Base-by-base conservation (phyloP, 495 filamentous ascomycete species). In the Peziza echinospora region DNA sequence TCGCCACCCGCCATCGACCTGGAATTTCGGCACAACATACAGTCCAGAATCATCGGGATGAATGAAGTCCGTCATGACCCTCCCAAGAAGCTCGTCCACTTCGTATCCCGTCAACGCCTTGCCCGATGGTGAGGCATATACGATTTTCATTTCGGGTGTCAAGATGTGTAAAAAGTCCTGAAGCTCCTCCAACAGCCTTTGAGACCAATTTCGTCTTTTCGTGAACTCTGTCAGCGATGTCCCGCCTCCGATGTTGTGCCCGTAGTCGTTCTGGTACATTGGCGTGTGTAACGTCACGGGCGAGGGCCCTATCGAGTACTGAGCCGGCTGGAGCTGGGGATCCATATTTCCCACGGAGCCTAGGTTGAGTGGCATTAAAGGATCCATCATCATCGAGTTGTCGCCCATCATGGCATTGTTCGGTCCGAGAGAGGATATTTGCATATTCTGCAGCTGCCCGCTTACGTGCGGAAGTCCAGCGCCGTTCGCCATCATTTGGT, bases 121-220 rank as follows among this genome's bases (percentile, higher is more conserved):
- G 50, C 75, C 70, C 16, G 83, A 91, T 2, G 83, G 82, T 21
- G 86, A 92, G 4, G 77, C 76, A 59, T 92, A 92, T 45, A 76
- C 70, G 46, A 97, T 78, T 46, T 77, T 71, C 19, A 87, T 84
- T 53, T 89, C 75, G 5, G 82, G 72, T 30, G 81, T 84, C 26
- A 96, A 71, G 30, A 97, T 81, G 49, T 93, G 76, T 23, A 93
- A 62, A 51, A 94, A 73, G 60, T 94, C 89, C 53, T 80, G 78
- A 53, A 97, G 68, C 64, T 94, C 89, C 55, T 85, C 80, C 16
- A 97, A 66, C 3, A 94, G 78, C 34, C 81, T 76, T 54, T 85
- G 79, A 4, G 82, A 77, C 89, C 89, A 96, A 53, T 86, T 87
- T 44, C 77, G 72, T 47, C 84, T 68, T 62, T 84, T 86, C 26